These are phyloP conservation scores for Cyanidiococcus yangmingshanensis DNA, from an alignment of 23 red algal species.

Conservation along the genomic window DNA sequence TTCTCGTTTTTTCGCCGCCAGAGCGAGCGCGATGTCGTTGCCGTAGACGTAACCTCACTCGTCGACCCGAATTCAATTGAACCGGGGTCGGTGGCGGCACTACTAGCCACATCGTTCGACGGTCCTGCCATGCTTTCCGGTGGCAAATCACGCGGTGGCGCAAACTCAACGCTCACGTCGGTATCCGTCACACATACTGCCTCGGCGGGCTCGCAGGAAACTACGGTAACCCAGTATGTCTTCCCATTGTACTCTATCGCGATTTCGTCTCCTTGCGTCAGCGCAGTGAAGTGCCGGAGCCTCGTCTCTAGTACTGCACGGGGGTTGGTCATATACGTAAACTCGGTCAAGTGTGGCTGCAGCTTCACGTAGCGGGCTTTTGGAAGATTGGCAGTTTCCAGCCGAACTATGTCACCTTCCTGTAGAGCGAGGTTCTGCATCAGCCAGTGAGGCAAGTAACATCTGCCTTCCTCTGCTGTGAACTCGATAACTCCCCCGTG, in stretches of 20 bases:
- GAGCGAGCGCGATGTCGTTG: not conserved
- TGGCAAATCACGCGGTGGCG: slow-evolving; percentile 51
- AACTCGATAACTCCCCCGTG: slow-evolving; percentile 96
- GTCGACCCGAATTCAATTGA: not conserved
- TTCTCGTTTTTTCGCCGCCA: not conserved
- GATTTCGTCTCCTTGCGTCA: slow-evolving; percentile 81
- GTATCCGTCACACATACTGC: slow-evolving; percentile 94
- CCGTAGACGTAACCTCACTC: not conserved
- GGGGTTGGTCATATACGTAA: slow-evolving; percentile 78
- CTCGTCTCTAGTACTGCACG: slow-evolving; percentile 86
- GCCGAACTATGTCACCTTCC: slow-evolving; percentile 66
- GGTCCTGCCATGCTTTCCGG: not conserved
- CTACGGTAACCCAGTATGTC: slow-evolving; percentile 66
- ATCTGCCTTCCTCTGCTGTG: slow-evolving; percentile 85
- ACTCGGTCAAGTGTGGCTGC: slow-evolving; percentile 80
- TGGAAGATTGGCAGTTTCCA: slow-evolving; percentile 62
- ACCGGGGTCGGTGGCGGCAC: not conserved
- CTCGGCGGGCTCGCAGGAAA: slow-evolving; percentile 59
- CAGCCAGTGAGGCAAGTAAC: slow-evolving; percentile 86
- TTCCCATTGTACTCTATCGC: slow-evolving; percentile 92
- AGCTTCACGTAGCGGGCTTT: slow-evolving; percentile 93
- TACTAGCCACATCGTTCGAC: not conserved
- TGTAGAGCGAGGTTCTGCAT: slow-evolving; percentile 70
- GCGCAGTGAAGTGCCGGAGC: slow-evolving; percentile 71
- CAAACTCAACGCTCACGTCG: slow-evolving; percentile 96